A percentile compares a stretch with the other conserved stretches of the same genome.
Conservation (phyloP, 2,329 filamentous ascomycete genomes). For the Coniochaeta hoffmannii region DNA sequence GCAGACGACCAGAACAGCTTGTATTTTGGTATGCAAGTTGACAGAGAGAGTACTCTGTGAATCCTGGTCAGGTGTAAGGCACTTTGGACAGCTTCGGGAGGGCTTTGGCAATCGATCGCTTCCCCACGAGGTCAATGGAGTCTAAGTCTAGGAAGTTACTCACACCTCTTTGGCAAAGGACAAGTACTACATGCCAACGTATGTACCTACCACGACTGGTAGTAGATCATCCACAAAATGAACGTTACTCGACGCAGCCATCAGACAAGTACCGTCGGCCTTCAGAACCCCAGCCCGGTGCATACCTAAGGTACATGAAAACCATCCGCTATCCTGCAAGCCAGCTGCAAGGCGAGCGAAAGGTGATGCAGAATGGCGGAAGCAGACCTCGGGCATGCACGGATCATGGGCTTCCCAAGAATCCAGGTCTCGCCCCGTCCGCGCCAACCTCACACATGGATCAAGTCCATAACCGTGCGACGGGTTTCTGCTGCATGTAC, state of each 20-base stretch:
- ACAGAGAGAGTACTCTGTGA: too few species aligned
- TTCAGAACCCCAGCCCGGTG: background rate
- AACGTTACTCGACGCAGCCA: background rate
- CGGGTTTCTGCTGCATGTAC: background rate
- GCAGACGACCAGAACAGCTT: too few species aligned
- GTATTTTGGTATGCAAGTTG: too few species aligned
- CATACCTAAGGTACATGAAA: background rate
- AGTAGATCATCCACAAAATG: too few species aligned
- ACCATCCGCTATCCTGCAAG: background rate
- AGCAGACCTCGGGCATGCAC: background rate
- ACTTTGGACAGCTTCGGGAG: too few species aligned
- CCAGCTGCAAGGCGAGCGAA: background rate
- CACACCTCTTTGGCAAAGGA: too few species aligned
- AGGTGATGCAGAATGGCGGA: background rate
- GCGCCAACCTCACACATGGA: background rate
- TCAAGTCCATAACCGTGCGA: background rate
- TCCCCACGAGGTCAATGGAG: too few species aligned
- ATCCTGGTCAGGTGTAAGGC: too few species aligned
- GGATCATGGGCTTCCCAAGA: background rate
- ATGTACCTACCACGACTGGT: too few species aligned
- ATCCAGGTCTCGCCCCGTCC: background rate
- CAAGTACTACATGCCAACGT: too few species aligned
- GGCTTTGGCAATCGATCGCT: too few species aligned
- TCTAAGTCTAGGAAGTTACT: too few species aligned
- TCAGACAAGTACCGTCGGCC: background rate